Evolutionary conservation across 2,329 filamentous ascomycete genomes (phyloP).

Genomic region (Cladophialophora immunda): DNA sequence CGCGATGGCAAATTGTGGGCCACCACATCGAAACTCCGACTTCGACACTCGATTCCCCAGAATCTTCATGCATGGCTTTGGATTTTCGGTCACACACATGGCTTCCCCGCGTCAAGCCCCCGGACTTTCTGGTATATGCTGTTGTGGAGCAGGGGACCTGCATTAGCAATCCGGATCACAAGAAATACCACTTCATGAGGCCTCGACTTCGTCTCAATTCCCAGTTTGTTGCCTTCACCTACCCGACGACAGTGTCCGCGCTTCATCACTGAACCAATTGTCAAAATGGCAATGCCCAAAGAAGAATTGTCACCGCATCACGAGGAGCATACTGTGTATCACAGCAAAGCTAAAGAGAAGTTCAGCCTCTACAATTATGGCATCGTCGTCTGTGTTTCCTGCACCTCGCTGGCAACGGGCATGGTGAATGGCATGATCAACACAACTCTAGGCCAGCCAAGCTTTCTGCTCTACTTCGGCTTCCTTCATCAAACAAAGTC

Average conservation of each 20-base stretch:
- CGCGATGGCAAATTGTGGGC: background rate
- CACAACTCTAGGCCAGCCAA: constrained; percentile 16
- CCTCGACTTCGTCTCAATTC: background rate
- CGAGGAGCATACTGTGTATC: background rate
- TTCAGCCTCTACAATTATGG: constrained; percentile 10
- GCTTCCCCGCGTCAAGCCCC: background rate
- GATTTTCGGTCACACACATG: background rate
- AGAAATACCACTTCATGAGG: background rate
- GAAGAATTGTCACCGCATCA: constrained; percentile 1
- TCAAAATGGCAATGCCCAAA: background rate
- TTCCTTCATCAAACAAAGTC: background rate
- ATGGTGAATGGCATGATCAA: constrained; percentile 22
- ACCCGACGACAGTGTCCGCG: too few relatives aligned
- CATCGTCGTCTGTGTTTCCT: constrained; percentile 7
- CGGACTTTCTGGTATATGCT: background rate
- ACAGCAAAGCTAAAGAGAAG: background rate
- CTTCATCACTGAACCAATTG: background rate
- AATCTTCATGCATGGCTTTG: too few relatives aligned
- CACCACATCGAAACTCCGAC: background rate
- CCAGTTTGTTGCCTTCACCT: background rate
- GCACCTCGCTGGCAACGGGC: constrained; percentile 5
- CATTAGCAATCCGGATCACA: background rate
- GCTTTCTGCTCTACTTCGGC: constrained; percentile 12
- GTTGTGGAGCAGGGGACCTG: background rate
- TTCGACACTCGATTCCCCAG: background rate